Conservation (phyloP, 768 basidiomycete species). For the Sarcodon aspratus region DNA sequence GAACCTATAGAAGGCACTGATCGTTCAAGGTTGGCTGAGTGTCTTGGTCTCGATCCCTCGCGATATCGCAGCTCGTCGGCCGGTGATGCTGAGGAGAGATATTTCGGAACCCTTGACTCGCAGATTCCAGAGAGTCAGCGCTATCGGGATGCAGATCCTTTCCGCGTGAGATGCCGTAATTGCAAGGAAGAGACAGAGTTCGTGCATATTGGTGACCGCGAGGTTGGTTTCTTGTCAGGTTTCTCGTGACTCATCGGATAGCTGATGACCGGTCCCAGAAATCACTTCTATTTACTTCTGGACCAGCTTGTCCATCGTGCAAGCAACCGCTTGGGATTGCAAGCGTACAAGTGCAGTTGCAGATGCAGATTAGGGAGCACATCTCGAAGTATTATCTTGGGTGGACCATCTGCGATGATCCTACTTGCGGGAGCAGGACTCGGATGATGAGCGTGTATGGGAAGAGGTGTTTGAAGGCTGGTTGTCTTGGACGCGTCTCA, state of each 20-base stretch:
- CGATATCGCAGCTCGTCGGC: conserved; percentile 33
- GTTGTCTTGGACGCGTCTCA: conserved; percentile 58
- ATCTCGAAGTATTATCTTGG: conserved; percentile 81
- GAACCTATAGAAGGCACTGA: conserved; percentile 97
- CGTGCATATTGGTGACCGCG: conserved; percentile 44
- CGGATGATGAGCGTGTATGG: conserved; percentile 93
- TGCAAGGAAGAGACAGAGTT: conserved; percentile 57
- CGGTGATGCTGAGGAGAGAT: conserved; percentile 41
- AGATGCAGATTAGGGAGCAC: conserved; percentile 69
- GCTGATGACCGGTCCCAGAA: conserved; percentile 27
- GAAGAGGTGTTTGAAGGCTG: conserved; percentile 58
- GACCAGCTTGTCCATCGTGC: conserved; percentile 67
- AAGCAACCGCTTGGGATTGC: conserved; percentile 34
- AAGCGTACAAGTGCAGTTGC: conserved; percentile 76
- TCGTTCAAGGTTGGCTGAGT: conserved; percentile 84
- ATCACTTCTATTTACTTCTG: conserved; percentile 53
- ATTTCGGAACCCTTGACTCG: conserved; percentile 76
- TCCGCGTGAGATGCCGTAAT: conserved; percentile 64
- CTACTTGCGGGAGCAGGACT: conserved; percentile 75
- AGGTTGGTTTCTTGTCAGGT: conserved; percentile 26
- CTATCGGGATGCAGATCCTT: conserved; percentile 65
- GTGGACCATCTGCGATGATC: conserved; percentile 82
- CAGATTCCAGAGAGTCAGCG: conserved; percentile 82
- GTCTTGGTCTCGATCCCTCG: conserved; percentile 67
- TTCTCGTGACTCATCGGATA: neutral